Evolutionary conservation across 1,284 basidiomycete genomes (phyloP).

Genomic region (Coriolopsis trogii): DNA sequence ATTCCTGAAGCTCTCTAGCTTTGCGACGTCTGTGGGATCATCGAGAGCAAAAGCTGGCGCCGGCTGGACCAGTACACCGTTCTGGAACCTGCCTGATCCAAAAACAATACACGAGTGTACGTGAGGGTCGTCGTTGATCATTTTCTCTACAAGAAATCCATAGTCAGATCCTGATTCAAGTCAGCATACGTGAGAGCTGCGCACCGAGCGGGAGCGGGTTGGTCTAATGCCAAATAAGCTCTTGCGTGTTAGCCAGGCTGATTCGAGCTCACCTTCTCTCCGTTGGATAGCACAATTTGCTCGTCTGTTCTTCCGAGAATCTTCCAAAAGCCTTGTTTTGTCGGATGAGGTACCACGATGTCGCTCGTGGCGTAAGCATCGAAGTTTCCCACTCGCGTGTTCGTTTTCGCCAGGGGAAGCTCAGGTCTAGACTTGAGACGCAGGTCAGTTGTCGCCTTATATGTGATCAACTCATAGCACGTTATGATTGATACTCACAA

Average conservation of each 20-base stretch:
- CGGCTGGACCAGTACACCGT: constrained; percentile 46
- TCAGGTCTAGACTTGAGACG: background rate
- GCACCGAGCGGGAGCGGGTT: constrained; percentile 10
- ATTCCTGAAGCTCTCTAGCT: constrained; percentile 36
- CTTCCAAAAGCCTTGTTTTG: constrained; percentile 1
- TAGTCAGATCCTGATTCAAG: background rate
- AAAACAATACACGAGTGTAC: constrained; percentile 39
- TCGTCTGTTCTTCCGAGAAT: constrained; percentile 5
- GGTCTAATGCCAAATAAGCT: background rate
- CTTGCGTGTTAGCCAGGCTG: background rate
- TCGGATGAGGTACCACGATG: constrained; percentile 2
- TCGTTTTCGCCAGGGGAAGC: background rate
- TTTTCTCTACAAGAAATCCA: constrained; percentile 34
- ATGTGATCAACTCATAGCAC: no score
- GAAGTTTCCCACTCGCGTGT: background rate
- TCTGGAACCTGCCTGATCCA: constrained; percentile 45
- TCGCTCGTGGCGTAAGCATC: constrained; percentile 7
- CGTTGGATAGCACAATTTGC: constrained; percentile 6
- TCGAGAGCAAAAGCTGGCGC: constrained; percentile 33
- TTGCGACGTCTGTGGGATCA: constrained; percentile 34
- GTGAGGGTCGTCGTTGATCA: constrained; percentile 39
- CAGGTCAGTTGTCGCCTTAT: no score
- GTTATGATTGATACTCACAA: background rate
- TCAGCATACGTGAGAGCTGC: background rate
- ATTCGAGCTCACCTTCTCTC: constrained; percentile 4